Base-by-base conservation (phyloP, 1,284 basidiomycete species). In the Leccinum fuscescens region DNA sequence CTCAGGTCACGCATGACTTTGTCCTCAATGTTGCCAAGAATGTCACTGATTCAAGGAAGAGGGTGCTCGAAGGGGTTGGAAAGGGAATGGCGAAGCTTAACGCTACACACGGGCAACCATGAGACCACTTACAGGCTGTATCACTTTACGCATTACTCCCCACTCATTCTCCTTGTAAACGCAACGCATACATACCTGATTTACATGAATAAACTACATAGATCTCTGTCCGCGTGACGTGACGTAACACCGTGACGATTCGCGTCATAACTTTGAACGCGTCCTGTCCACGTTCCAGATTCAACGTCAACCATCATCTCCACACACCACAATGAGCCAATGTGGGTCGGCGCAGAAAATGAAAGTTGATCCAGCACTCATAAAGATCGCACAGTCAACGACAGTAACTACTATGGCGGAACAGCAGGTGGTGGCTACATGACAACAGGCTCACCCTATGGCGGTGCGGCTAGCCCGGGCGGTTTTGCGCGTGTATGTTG, bases 1-100 rank as follows among this genome's bases (percentile, higher is more conserved):
- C 55, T 33, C 63, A 91, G 88, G 77, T 91, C 55, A 83, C 85
- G 62, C 79, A 82, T 46, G 90, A 92, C 61, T 88, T 86, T 65
- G 77, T 86, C 37, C 71, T 84, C 54, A 78, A 79, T 39, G 72
- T 88, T 31, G 84, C 82, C 12, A 90, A 88, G 77, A 87, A 79
- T 66, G 72, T 88, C 37, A 81, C 79, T 1, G 90, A 92, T 46
- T 77, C 89, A 2, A 83, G 86, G 44, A 89, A 84, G 71, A 89
- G 85, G 72, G 80, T 86, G 6, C 71, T 85, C n/a, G 89, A 89
- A 59, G 89, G 89, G 35, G 76, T 87, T 50, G 85, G 83, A 22
- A 90, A 88, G 69, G 89, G 90, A 27, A 78, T 89, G 58, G 69
- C 71, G 31, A 83, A 84, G 54, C 69, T 89, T 46, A 79, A 78